Evolutionary conservation across 2,329 filamentous ascomycete species (phyloP), one percentile per base, ranked within the genome.

Genomic region (Tricladium varicosporioides): DNA sequence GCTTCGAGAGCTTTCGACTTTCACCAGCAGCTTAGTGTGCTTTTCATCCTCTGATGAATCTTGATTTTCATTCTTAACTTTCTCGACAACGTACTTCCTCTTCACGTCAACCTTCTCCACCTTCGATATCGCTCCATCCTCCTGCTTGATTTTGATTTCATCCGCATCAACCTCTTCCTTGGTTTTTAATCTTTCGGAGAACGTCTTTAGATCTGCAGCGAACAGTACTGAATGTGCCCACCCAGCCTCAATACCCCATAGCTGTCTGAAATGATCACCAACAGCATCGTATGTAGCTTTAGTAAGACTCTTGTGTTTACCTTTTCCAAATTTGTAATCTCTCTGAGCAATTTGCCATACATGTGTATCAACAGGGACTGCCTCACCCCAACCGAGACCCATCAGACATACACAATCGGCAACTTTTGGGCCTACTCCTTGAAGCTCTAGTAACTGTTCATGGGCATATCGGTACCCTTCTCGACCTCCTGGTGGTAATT

Each of bases 181-280:
- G 3, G 69, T 73, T 1, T 76, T 72, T 27, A 63, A 69, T 70
- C 64, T 63, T 77, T 90, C 88, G 0, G 92, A 87, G 68, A 97
- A 97, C 0, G 90, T 84, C 68, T 85, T 89, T 56, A 99, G 73
- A 69, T 99, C 92, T 0, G 94, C 95, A 0, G 94, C 96, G 69
- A 99, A 99, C 11, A 99, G 78, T 8, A 99, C 94, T 2, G 91
- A 96, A 75, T 99, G 94, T 9, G 95, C 94, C 95, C 95, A 99
- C 1, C 94, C 94, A 1, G 94, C 94, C 67, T 97, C 90, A 57
- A 88, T 83, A 0, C 94, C 94, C 94, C 95, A 99, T 0, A 97
- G 79, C 40, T 80, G 80, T 54, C 94, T 83, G 67, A 99, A 99
- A 67, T 95, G 89, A 61, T 96, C 89, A 0, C 89, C 94, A 13